Base-by-base conservation (phyloP, 176 grass and related monocot species). In the Hsuehochloa calcarea region DNA sequence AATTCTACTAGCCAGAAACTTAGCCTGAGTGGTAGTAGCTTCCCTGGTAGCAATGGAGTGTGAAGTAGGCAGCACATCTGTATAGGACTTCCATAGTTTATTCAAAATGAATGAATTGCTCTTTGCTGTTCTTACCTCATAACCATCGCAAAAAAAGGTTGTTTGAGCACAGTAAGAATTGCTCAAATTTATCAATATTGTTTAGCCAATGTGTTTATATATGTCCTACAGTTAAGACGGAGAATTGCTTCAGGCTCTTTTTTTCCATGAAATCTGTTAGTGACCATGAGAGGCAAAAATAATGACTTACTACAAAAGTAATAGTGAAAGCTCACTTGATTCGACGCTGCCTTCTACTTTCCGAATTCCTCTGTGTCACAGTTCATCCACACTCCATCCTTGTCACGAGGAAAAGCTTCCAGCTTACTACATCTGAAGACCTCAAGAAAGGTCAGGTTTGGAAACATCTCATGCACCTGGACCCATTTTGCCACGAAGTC, bases 321-420 rank as follows among this genome's bases (percentile, higher is more conserved):
- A 80, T 47, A 69, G 31, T 56, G 34, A 51, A 26, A 86, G 10
- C 44, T 87, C 75, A 52, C 72, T 68, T 58, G 47, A 59, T 75
- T 47, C 40, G 31, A 4, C 10, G 3, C 62, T 67, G 7, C 10
- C 14, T 41, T 79, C 69, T 66, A 74, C 78, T 87, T 39, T 68
- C 17, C 29, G 40, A 37, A 6, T 77, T 83, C 43, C 34, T 59
- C 22, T 11, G 6, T 83, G 37, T 71, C 80, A 39, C 17, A 22
- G 1, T 50, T 90, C 85, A 73, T 78, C 91, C 91, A 93, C 51
- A 93, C 80, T 56, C 92, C 85, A 70, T 93, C 74, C 8, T 86
- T 72, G 72, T 90, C 76, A 47, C 86, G 88, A 58, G 87, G 90
- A 49, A 88, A 90, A 43, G 77, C 88, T 29, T 44, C 51, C 58